Base-by-base conservation (phyloP, 179 eudicot species). In the Vitellaria paradoxa region DNA sequence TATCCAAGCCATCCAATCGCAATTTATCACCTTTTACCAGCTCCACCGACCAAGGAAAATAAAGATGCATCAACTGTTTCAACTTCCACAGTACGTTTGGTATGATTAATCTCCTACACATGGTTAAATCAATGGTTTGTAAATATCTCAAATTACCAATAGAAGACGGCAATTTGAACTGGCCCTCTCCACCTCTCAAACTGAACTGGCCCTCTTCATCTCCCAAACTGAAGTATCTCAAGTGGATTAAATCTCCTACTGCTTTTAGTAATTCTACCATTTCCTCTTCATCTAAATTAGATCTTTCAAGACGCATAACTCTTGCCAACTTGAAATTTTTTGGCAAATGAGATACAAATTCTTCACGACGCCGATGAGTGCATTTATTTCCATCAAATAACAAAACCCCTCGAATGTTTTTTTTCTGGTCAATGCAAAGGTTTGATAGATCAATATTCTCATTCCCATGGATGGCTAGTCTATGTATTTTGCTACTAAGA, bases 91-190 rank as follows among this genome's bases (percentile, higher is more conserved):
- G 12, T 9, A 67, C 71, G 26, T 67, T 42, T 40, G 88, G 89
- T 17, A 21, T n/a, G 1, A n/a, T n/a, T n/a, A n/a, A n/a, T n/a
- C n/a, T n/a, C n/a, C n/a, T n/a, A n/a, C n/a, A n/a, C n/a, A n/a
- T n/a, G n/a, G n/a, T 57, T 46, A 85, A 84, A 65, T 87, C 90
- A 70, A 85, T 77, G 60, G 85, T 83, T 68, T 85, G 73, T 60
- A 87, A 67, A 17, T 24, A 9, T 63, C 7, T 63, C 40, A 23
- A 11, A 37, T 63, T 63, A 12, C 66, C 66, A 7, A 23, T 1
- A 5, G 15, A 21, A 21, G 66, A 63, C 23, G 66, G 66, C 66
- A 63, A 63, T 18, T 63, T 3, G 37, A 30, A n/a, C n/a, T n/a
- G n/a, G n/a, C n/a, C n/a, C n/a, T n/a, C n/a, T n/a, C n/a, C n/a